A percentile compares a stretch with the other conserved stretches of the same genome.
Evolutionary conservation across 75 land plant species (phyloP).

Genomic region (Pinus taeda): DNA sequence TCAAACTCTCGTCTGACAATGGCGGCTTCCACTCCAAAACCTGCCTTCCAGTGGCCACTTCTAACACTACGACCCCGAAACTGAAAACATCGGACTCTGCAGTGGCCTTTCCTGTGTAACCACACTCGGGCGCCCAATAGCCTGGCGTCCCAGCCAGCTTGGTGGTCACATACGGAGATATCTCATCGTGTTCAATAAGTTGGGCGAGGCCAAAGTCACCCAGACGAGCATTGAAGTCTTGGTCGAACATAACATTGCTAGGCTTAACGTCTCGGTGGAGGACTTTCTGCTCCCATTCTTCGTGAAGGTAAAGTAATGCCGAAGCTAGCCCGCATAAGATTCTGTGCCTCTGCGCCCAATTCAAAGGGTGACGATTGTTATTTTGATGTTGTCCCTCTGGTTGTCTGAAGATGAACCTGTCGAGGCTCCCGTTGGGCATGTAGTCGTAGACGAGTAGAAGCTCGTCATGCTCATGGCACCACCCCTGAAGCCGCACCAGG

Average conservation of each 20-base stretch:
- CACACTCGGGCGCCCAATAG: conserved; percentile 21
- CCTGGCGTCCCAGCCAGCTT: conserved; percentile 24
- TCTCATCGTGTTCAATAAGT: neutral
- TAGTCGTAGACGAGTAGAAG: neutral
- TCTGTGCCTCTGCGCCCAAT: conserved; percentile 17
- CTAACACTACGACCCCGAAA: too few relatives aligned
- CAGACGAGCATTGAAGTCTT: conserved; percentile 4
- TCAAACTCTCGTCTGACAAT: too few relatives aligned
- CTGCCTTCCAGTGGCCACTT: too few relatives aligned
- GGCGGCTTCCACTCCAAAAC: too few relatives aligned
- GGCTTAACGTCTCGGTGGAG: neutral
- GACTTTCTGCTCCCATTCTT: conserved; percentile 35
- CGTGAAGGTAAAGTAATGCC: conserved; percentile 30
- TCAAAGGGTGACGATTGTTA: neutral
- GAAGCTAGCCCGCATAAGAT: too few relatives aligned
- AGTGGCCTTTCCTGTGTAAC: conserved; percentile 18
- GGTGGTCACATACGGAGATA: conserved; percentile 3
- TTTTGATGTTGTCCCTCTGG: neutral
- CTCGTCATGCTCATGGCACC: conserved; percentile 14
- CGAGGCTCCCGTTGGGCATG: conserved; percentile 2
- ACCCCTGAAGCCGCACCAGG: conserved; percentile 29
- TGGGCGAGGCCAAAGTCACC: conserved; percentile 8
- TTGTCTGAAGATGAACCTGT: neutral
- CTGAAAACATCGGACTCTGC: too few relatives aligned
- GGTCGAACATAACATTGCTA: conserved; percentile 6